These are phyloP conservation scores for Pilasporangium apinafurcum DNA, from an alignment of 352 stramenopile species.

Conservation along the genomic window DNA sequence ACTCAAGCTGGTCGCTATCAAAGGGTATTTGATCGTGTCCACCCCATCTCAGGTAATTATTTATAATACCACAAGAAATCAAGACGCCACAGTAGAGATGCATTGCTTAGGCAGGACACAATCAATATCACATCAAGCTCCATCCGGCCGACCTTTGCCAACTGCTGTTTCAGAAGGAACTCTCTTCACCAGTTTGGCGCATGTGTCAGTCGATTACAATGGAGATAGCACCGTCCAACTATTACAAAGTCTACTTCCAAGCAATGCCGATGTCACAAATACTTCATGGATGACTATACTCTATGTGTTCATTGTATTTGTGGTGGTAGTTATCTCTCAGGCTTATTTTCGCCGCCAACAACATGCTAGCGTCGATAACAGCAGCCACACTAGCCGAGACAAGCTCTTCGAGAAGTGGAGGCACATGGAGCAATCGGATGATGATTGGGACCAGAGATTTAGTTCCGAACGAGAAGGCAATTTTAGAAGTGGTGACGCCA, in stretches of 20 bases:
- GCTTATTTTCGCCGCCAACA: slow-evolving; percentile 16
- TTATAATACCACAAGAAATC: slow-evolving; percentile 3
- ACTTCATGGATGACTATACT: slow-evolving; percentile 17
- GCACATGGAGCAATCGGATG: too few relatives aligned
- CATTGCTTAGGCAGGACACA: background rate
- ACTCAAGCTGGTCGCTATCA: background rate
- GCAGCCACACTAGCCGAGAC: too few relatives aligned
- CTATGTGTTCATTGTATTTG: slow-evolving; percentile 11
- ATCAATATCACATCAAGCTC: background rate
- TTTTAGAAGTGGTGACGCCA: too few relatives aligned
- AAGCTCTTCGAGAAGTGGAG: too few relatives aligned
- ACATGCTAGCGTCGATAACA: slow-evolving; percentile 8
- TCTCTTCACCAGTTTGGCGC: slow-evolving; percentile 13
- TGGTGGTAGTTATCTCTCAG: slow-evolving; percentile 18
- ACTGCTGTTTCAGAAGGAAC: slow-evolving; percentile 24
- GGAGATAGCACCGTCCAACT: slow-evolving; percentile 8
- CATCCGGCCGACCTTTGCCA: background rate
- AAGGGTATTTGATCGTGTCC: slow-evolving; percentile 7
- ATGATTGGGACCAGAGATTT: too few relatives aligned
- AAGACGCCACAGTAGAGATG: background rate
- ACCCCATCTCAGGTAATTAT: background rate
- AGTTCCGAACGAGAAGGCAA: too few relatives aligned
- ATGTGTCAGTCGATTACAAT: background rate
- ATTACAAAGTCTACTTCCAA: slow-evolving; percentile 27
- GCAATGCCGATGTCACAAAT: slow-evolving; percentile 6